These are phyloP conservation scores for Diaporthe sp. DNA, from an alignment of 2,329 filamentous ascomycete genomes.

Conservation along the genomic window DNA sequence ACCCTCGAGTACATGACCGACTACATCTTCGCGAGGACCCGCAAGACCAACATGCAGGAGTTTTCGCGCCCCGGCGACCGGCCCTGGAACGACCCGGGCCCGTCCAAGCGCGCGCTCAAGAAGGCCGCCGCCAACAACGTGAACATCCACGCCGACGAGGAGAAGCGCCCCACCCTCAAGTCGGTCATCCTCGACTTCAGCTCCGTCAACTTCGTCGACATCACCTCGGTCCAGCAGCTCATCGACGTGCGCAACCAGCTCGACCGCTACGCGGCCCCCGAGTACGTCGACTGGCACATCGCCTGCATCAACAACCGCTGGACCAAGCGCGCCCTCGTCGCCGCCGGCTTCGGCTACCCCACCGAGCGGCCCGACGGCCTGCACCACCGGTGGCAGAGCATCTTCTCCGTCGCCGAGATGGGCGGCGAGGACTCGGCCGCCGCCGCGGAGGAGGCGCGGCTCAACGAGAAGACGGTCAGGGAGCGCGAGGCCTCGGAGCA, in stretches of 20 bases:
- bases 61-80: slow-evolving; percentile 80
- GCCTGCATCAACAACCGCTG: slow-evolving; percentile 94
- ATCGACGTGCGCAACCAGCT: slow-evolving; percentile 97
- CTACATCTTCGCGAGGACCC: slow-evolving; percentile 78
- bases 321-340: slow-evolving; percentile 91
- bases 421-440: slow-evolving; percentile 79
- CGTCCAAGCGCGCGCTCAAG: slow-evolving; percentile 62
- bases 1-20: slow-evolving; percentile 84
- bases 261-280: slow-evolving; percentile 84
- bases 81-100: slow-evolving; percentile 95
- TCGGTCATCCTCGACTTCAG: slow-evolving; percentile 96
- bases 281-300: slow-evolving; percentile 94
- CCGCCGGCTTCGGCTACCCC: slow-evolving; percentile 91
- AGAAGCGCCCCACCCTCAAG: slow-evolving; percentile 50
- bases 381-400: slow-evolving; percentile 87
- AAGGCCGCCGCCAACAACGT: slow-evolving; percentile 43
- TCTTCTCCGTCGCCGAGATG: slow-evolving; percentile 93
- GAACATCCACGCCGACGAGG: slow-evolving; percentile 40
- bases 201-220: slow-evolving; percentile 92
- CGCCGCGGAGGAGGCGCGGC: slow-evolving; percentile 74
- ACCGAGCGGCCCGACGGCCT: slow-evolving; percentile 65
- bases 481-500: slow-evolving; percentile 26
- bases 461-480: slow-evolving; percentile 66
- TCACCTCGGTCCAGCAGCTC: slow-evolving; percentile 91
- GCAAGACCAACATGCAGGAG: slow-evolving; percentile 79